Percentiles rank a stretch among this genome's conserved stretches.
Conservation (phyloP, 805 yeast genomes). For the Yarrowia phangngaensis region DNA sequence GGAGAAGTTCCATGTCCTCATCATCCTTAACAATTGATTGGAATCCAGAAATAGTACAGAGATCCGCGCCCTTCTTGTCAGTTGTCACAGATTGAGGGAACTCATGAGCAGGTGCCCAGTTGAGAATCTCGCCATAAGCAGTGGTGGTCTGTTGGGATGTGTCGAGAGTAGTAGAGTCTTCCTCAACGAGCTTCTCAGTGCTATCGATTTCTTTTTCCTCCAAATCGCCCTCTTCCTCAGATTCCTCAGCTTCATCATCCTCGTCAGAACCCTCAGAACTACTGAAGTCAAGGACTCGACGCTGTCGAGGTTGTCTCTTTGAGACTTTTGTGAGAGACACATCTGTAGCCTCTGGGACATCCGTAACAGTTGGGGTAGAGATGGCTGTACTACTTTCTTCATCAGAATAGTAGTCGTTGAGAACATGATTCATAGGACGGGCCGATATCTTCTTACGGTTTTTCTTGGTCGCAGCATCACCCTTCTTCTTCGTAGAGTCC, state of each 20-base stretch:
- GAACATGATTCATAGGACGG: slow-evolving; percentile 37
- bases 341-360: slow-evolving; percentile 19
- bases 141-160: slow-evolving; percentile 30
- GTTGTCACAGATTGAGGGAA: slow-evolving; percentile 56
- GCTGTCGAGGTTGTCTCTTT: slow-evolving; percentile 9
- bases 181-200: slow-evolving; percentile 25
- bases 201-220: slow-evolving; percentile 30
- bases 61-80: slow-evolving; percentile 36
- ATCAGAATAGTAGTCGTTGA: slow-evolving; percentile 34
- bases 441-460: slow-evolving; percentile 26
- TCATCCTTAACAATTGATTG: slow-evolving; percentile 61
- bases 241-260: slow-evolving; percentile 1
- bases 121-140: slow-evolving; percentile 33
- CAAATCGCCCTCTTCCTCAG: slow-evolving; percentile 35
- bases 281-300: slow-evolving; percentile 16
- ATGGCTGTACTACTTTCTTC: slow-evolving; percentile 31
- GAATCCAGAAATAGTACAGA: slow-evolving; percentile 47
- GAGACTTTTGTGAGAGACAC: slow-evolving; percentile 2
- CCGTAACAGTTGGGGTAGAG: slow-evolving; percentile 28
- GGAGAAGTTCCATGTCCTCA: slow-evolving; percentile 63
- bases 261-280: slow-evolving; percentile 10
- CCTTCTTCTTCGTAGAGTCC: slow-evolving; percentile 24
- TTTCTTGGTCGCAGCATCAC: slow-evolving; percentile 25
- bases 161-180: slow-evolving; percentile 33
- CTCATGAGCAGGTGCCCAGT: slow-evolving; percentile 45